Evolutionary conservation across 257 asterid genomes (phyloP), one percentile per base, ranked within the genome.

Genomic region (Perilla frutescens): DNA sequence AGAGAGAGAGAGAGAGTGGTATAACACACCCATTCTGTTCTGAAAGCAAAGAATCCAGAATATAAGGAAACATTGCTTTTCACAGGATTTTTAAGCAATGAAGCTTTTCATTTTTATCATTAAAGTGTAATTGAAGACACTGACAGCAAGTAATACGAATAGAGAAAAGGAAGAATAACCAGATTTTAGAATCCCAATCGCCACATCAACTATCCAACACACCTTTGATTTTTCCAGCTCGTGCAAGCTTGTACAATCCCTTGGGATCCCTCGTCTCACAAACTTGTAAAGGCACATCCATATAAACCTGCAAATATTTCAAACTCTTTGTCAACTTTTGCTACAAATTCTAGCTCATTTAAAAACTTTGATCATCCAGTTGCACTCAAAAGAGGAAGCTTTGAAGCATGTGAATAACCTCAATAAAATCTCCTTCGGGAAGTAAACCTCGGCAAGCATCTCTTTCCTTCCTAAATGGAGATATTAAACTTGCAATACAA

Each of bases 171-270:
- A 43, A 49, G 45, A 34, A 48, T n/a, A 31, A 40, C 71, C 37
- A 73, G 31, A 49, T 45, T 80, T 49, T 13, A 73, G 15, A 81
- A 45, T 72, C 54, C 37, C 59, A 77, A 63, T 54, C 7, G 10
- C 34, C 64, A 29, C 49, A 70, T 41, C 20, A 44, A 29, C 43
- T 13, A 41, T 48, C 62, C 26, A 69, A 64, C 76, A 44, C 73
- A 95, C 99, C 99, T 88, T 90, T 92, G 54, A 95, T 92, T 83
- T 90, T 89, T 70, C 99, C 97, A 63, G 96, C 96, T 71, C 99
- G 89, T 51, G 99, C 96, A 55, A 95, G 97, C 85, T 95, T 92
- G 90, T 95, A 95, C 77, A 95, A 67, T 71, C 99, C 99, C 87
- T 95, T 95, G 40, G 99, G 90, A 85, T 95, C 99, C 86, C 99